A percentile compares a stretch with the other conserved stretches of the same genome.
Evolutionary conservation across 345 rosid genomes (phyloP).

Genomic region (Eucalyptus urophylla): DNA sequence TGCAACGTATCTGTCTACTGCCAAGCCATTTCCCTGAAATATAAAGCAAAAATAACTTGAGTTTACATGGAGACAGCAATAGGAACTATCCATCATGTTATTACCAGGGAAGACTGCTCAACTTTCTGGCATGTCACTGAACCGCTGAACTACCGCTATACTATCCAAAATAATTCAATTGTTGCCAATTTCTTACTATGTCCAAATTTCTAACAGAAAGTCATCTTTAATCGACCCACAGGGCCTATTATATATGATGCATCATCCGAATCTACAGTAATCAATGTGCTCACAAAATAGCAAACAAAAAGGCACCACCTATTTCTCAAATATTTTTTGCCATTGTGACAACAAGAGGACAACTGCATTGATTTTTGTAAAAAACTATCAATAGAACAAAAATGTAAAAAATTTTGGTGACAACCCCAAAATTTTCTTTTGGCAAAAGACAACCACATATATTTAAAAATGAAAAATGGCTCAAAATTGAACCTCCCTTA

Average conservation of each 20-base stretch:
- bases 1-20: conserved; percentile 88
- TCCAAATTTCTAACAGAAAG: not conserved
- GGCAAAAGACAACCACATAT: too few relatives aligned
- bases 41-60: not conserved
- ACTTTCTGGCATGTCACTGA: not conserved
- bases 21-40: conserved; percentile 87
- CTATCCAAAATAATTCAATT: not conserved
- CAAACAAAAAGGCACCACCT: not conserved
- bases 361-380: not conserved
- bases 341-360: too few relatives aligned
- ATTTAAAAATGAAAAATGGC: too few relatives aligned
- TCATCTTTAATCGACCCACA: not conserved
- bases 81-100: not conserved
- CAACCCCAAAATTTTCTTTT: too few relatives aligned
- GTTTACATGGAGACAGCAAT: not conserved
- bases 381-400: not conserved
- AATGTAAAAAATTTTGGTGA: too few relatives aligned
- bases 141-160: not conserved
- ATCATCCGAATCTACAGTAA: not conserved
- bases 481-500: too few relatives aligned
- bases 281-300: not conserved
- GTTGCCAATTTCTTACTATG: not conserved
- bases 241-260: not conserved
- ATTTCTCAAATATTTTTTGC: not conserved
- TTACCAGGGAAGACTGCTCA: not conserved